Base-by-base conservation (phyloP, 1,139 yeast genomes). In the Geotrichum siamense region DNA sequence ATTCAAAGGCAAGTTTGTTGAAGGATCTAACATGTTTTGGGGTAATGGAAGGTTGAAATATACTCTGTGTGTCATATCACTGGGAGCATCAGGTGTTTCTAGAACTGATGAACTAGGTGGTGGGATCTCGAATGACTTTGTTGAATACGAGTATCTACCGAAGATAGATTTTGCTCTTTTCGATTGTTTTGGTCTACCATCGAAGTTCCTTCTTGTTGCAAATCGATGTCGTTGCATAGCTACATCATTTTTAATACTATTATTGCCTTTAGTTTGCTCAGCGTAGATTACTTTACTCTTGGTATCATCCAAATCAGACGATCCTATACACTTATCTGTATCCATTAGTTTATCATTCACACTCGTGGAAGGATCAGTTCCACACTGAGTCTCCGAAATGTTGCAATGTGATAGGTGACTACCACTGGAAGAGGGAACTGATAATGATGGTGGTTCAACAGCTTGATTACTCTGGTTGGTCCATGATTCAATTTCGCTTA, bases 131-230 rank as follows among this genome's bases (percentile, higher is more conserved):
- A 33, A 33, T 21, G 27, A 27, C n/a, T 22, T 10, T 3, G 38
- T 34, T 13, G 12, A 13, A 13, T 23, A 29, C 19, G 13, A n/a
- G 12, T 12, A 20, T n/a, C 28, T 37, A 13, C 41, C 30, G 43
- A 57, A 55, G 8, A 56, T 45, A 5, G 60, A 55, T 31, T 51
- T 51, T 8, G 58, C 48, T 23, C 62, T 53, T 39, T 59, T 59
- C n/a, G 48, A 39, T 12, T 33, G 31, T n/a, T 41, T 63, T 3
- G 87, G 86, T 37, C 74, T 69, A 8, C 94, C 94, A 51, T 77
- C 74, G 51, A 78, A 78, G 56, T 79, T 76, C 53, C 95, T 73
- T 51, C 82, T 84, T 6, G 96, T 86, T 47, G 96, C 96, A 94
- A 95, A 83, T 64, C 96, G 73, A 55, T 79, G 75, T 56, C 94